Evolutionary conservation across 495 filamentous ascomycete genomes (phyloP).

Genomic region (Poronia punctata): DNA sequence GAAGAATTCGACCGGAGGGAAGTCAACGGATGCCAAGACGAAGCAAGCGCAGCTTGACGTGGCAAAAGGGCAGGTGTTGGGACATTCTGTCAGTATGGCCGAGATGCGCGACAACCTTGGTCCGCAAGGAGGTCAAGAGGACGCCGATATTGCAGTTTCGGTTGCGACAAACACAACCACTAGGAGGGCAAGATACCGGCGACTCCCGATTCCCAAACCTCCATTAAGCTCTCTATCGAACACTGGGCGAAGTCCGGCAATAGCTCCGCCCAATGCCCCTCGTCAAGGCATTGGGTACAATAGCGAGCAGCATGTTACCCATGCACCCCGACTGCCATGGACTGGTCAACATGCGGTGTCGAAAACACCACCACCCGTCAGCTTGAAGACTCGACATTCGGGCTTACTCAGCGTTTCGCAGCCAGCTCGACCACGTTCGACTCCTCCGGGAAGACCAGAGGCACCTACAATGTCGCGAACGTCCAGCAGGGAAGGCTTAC

Average conservation of each 20-base stretch:
- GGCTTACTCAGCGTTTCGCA: constrained; percentile 32
- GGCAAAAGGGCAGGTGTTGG: constrained; percentile 9
- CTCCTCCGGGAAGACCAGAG: constrained; percentile 16
- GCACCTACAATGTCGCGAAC: constrained; percentile 15
- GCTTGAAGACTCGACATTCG: constrained; percentile 26
- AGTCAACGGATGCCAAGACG: constrained; percentile 22
- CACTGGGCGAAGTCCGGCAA: constrained; percentile 5
- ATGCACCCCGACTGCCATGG: constrained; percentile 5
- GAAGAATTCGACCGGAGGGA: constrained; percentile 30
- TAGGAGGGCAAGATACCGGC: not conserved
- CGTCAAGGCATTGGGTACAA: not conserved
- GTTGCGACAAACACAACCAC: not conserved
- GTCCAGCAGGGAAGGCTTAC: constrained; percentile 29
- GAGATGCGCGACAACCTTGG: constrained; percentile 3
- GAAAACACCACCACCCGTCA: constrained; percentile 28
- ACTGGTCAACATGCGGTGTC: constrained; percentile 15
- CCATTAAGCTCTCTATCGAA: constrained; percentile 6
- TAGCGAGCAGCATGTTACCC: constrained; percentile 7
- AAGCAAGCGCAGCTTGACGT: constrained; percentile 6
- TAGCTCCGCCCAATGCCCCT: not conserved
- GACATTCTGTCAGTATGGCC: constrained; percentile 11
- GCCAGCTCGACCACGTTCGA: constrained; percentile 33
- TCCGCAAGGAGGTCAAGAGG: constrained; percentile 2
- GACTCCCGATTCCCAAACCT: not conserved
- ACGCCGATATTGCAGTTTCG: not conserved